These are phyloP conservation scores for Gracilaria domingensis DNA, from an alignment of 23 red algal species.

Conservation along the genomic window DNA sequence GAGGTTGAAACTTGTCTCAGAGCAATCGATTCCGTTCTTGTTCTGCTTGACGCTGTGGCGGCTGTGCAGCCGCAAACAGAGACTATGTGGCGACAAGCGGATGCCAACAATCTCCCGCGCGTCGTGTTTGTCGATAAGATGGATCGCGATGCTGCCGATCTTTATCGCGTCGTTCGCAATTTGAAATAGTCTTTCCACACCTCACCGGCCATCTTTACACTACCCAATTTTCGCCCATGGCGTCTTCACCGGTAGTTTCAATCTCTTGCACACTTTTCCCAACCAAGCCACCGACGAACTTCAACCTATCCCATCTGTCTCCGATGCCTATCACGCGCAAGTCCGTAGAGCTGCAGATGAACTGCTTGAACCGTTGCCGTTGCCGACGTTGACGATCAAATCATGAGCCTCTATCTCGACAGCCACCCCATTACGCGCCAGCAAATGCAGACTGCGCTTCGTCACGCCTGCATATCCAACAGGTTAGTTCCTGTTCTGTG, in stretches of 20 bases:
- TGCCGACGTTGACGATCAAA: slow-evolving; percentile 86
- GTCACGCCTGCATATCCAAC: slow-evolving; percentile 61
- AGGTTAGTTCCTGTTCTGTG: slow-evolving; percentile 88
- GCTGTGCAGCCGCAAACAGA: slow-evolving; percentile 96
- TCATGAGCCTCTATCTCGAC: slow-evolving; percentile 75
- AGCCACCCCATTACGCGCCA: slow-evolving; percentile 28
- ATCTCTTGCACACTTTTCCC: slow-evolving; percentile 42
- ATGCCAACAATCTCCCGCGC: slow-evolving; percentile 72
- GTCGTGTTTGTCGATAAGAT: slow-evolving; percentile 96
- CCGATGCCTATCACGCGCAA: not conserved
- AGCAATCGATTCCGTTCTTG: slow-evolving; percentile 91
- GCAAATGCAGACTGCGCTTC: slow-evolving; percentile 60
- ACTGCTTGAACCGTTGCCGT: slow-evolving; percentile 82
- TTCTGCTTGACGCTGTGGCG: slow-evolving; percentile 88
- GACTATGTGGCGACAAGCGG: slow-evolving; percentile 94
- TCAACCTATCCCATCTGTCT: not conserved
- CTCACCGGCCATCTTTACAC: slow-evolving; percentile 37
- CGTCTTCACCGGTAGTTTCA: slow-evolving; percentile 15
- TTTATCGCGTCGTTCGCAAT: slow-evolving; percentile 16
- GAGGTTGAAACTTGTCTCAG: slow-evolving; percentile 93
- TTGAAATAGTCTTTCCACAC: slow-evolving; percentile 9
- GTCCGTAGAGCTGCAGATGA: slow-evolving; percentile 54
- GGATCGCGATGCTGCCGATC: slow-evolving; percentile 88
- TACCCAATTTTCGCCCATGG: slow-evolving; percentile 37
- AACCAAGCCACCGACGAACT: not conserved